phyloP scores from a whole-genome alignment of 83 land plant species.

The Picea engelmannii region DNA sequence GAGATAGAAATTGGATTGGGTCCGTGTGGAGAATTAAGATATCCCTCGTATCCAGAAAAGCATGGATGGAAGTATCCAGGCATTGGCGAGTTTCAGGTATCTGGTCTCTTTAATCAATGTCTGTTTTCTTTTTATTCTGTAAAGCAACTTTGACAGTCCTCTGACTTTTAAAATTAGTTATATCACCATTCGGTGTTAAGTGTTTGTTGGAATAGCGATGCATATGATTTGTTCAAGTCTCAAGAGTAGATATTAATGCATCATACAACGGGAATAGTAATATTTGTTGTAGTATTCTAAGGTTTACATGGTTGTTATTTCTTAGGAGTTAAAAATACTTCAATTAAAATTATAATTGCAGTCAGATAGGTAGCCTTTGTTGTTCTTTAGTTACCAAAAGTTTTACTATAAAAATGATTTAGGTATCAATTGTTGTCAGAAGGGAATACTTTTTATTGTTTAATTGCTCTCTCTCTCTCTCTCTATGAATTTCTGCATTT shows the following conservation, averaged over 20 bases:
- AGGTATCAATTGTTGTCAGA: no score
- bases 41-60: slow-evolving; percentile 93
- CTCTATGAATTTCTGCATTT: no score
- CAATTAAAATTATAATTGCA: no score
- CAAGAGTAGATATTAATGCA: background rate
- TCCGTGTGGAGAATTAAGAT: slow-evolving; percentile 96
- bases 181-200: background rate
- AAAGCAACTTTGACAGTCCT: background rate
- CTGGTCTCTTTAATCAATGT: background rate
- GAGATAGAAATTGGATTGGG: slow-evolving; percentile 94
- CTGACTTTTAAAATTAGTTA: background rate
- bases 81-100: slow-evolving; percentile 98
- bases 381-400: no score
- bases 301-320: no score
- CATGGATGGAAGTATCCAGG: slow-evolving; percentile 99
- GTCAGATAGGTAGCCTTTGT: no score
- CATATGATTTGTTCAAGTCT: background rate
- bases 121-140: background rate
- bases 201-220: background rate
- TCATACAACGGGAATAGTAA: no score
- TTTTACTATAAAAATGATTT: no score
- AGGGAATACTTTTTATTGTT: no score
- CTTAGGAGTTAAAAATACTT: no score
- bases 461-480: no score
- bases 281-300: no score